These are phyloP conservation scores for Carex cristatella DNA, from an alignment of 176 grass and related monocot genomes.

Conservation along the genomic window DNA sequence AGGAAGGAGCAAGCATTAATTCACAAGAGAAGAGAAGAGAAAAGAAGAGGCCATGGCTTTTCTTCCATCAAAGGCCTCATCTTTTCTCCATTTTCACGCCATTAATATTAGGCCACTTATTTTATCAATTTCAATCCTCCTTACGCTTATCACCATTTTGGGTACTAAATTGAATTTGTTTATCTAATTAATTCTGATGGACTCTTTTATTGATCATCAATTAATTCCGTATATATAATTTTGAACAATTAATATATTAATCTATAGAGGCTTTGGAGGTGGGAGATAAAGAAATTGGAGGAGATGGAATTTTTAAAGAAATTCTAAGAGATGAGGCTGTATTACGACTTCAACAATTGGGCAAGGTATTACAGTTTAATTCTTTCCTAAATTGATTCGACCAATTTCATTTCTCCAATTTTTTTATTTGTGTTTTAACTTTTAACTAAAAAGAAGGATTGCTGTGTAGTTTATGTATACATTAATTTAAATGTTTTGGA, in stretches of 20 bases:
- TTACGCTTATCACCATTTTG: not conserved
- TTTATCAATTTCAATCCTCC: conserved; percentile 16
- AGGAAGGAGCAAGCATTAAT: not conserved
- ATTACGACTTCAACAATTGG: conserved; percentile 54
- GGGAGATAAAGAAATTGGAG: conserved; percentile 31
- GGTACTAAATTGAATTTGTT: conserved; percentile 27
- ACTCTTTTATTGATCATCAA: not conserved
- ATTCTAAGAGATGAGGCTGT: conserved; percentile 74
- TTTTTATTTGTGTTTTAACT: not conserved
- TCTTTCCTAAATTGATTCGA: not conserved
- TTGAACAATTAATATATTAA: not conserved
- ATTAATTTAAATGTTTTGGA: not conserved
- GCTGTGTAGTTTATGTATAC: not conserved
- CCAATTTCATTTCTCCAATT: not conserved
- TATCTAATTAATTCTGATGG: not conserved
- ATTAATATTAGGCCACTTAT: not conserved
- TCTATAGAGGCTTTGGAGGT: conserved; percentile 35
- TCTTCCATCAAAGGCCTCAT: not conserved
- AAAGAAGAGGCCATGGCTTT: conserved; percentile 26
- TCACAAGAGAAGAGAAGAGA: not conserved
- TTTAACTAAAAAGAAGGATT: not conserved
- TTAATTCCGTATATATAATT: not conserved
- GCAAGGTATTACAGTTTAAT: conserved; percentile 36
- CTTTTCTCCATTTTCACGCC: conserved; percentile 13
- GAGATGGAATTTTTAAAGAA: conserved; percentile 37